Conservation (phyloP, 2,329 filamentous ascomycete species). For the Fonsecaea erecta region DNA sequence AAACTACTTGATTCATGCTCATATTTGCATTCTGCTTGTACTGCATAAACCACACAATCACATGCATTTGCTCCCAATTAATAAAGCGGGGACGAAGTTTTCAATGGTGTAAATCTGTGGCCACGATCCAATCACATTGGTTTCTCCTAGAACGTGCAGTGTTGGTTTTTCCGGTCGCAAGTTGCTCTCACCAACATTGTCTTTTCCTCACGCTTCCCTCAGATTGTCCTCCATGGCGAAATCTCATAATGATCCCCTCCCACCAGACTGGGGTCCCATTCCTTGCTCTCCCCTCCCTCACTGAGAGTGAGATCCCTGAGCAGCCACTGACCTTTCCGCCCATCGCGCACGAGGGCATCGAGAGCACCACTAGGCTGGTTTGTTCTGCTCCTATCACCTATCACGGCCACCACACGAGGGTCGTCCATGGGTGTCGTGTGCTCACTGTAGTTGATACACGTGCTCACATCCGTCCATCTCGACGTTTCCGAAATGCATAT, state of each 20-base stretch:
- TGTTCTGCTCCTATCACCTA: slow-evolving; percentile 29
- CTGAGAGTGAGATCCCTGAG: background rate
- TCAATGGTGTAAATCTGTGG: background rate
- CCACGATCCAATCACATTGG: background rate
- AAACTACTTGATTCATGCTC: no score
- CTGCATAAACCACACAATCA: background rate
- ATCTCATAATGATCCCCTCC: background rate
- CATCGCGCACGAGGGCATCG: slow-evolving; percentile 4
- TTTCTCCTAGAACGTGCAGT: background rate
- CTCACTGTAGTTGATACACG: slow-evolving; percentile 25
- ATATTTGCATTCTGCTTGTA: no score
- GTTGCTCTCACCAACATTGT: background rate
- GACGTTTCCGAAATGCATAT: slow-evolving; percentile 15
- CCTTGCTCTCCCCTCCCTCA: background rate
- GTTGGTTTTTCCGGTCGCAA: background rate
- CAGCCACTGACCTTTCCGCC: slow-evolving; percentile 14
- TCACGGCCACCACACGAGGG: slow-evolving; percentile 26
- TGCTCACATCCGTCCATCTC: slow-evolving; percentile 27
- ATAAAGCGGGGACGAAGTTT: background rate
- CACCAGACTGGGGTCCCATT: background rate
- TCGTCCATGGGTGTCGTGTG: slow-evolving; percentile 30
- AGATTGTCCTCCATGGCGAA: background rate
- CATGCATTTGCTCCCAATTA: background rate
- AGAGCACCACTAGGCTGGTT: slow-evolving; percentile 5
- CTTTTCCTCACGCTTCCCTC: background rate